Evolutionary conservation across 306 rosid species (phyloP).

Genomic region (Vigna radiata): DNA sequence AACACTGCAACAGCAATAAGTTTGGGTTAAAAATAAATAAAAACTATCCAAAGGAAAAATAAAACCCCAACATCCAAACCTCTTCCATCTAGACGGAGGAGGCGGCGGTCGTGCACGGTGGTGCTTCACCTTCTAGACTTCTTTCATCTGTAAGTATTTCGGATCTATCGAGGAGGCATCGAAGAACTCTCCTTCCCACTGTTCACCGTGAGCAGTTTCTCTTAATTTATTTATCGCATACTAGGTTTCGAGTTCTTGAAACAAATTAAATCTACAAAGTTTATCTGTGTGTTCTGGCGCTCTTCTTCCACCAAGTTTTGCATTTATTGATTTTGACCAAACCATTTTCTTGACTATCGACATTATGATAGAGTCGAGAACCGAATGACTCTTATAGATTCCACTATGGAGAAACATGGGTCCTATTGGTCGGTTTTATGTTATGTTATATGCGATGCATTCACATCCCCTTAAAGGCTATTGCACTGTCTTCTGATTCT

Average conservation of each 20-base stretch:
- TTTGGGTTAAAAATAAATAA: background rate
- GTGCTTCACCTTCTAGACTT: conserved; percentile 22
- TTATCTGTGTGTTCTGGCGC: background rate
- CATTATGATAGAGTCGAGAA: background rate
- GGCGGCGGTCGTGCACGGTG: conserved; percentile 41
- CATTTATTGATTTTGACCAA: background rate
- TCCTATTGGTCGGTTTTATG: background rate
- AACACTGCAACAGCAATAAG: conserved; percentile 4
- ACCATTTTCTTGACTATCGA: conserved; percentile 19
- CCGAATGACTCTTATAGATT: conserved; percentile 18
- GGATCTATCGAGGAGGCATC: conserved; percentile 19
- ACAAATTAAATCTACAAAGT: background rate
- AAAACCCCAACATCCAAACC: conserved; percentile 7
- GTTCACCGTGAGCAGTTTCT: background rate
- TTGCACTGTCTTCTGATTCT: conserved; percentile 17
- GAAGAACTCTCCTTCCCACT: background rate
- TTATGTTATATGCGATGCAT: background rate
- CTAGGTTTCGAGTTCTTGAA: conserved; percentile 21
- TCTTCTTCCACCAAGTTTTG: background rate
- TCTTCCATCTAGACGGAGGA: conserved; percentile 25
- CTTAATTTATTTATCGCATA: background rate
- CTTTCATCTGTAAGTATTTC: conserved; percentile 45
- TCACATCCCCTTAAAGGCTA: background rate
- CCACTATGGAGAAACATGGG: background rate
- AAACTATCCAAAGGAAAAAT: background rate